phyloP scores from a whole-genome alignment of 257 asterid genomes.

The Ocimum tenuiflorum region DNA sequence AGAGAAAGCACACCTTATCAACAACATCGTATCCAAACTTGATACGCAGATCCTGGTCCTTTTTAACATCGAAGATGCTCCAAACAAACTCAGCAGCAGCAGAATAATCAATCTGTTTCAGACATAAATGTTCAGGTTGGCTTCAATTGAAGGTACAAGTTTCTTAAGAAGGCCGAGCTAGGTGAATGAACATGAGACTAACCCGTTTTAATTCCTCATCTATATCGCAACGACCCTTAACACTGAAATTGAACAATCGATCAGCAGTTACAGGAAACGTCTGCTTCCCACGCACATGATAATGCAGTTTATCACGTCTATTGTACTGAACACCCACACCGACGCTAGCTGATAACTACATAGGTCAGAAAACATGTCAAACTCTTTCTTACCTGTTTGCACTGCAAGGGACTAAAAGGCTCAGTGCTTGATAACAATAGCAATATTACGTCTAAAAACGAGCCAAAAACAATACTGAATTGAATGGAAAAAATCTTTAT shows the following conservation, averaged over 20 bases:
- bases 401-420: not conserved
- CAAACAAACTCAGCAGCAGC: constrained; percentile 79
- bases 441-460: not conserved
- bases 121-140: constrained; percentile 5
- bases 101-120: constrained; percentile 43
- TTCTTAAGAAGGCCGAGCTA: not conserved
- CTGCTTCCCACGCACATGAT: constrained; percentile 54
- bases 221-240: constrained; percentile 55
- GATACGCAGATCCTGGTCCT: constrained; percentile 70
- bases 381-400: not conserved
- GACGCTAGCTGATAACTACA: constrained; percentile 49
- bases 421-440: not conserved
- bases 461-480: not conserved
- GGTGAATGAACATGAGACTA: not conserved
- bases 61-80: constrained; percentile 49
- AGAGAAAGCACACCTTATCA: constrained; percentile 47
- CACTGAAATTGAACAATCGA: constrained; percentile 42
- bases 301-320: constrained; percentile 49
- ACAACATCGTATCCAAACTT: constrained; percentile 69
- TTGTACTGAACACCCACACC: constrained; percentile 58
- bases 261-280: constrained; percentile 53
- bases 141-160: not conserved
- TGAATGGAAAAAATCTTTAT: not conserved
- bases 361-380: constrained; percentile 19
- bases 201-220: constrained; percentile 64